These are phyloP conservation scores for Coniochaeta sp. DNA, from an alignment of 2,329 filamentous ascomycete species.

Conservation along the genomic window DNA sequence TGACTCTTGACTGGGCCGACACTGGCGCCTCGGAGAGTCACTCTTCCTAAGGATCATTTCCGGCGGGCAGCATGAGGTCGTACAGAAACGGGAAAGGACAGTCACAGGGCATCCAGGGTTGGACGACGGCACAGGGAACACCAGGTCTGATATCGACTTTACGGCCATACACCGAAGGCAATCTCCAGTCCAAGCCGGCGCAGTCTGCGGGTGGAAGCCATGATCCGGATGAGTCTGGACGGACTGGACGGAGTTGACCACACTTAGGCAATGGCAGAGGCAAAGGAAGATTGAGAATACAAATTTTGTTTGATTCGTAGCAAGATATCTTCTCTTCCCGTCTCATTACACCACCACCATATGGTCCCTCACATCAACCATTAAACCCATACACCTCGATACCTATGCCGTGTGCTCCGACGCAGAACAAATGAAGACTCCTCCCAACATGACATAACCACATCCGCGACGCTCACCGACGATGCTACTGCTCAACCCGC, in stretches of 20 bases:
- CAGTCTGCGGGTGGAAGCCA: neutral
- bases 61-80: neutral
- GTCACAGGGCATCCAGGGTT: neutral
- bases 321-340: neutral
- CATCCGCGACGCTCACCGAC: neutral
- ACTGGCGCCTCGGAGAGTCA: neutral
- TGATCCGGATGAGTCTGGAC: neutral
- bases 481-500: neutral
- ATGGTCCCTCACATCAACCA: neutral
- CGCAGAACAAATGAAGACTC: neutral
- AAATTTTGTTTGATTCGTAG: neutral
- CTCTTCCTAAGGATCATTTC: neutral
- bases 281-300: conserved; percentile 14
- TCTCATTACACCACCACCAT: too few relatives aligned
- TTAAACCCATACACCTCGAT: neutral
- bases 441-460: neutral
- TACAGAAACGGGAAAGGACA: neutral
- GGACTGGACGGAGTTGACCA: neutral
- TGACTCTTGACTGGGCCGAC: too few relatives aligned
- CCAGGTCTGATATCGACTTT: neutral
- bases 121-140: neutral
- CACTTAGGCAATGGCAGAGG: neutral
- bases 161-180: neutral
- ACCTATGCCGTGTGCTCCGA: neutral
- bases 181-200: neutral